Evolutionary conservation across 1,139 yeast genomes (phyloP), one percentile per base, ranked within the genome.

Genomic region (Hyphopichia buzzinii): DNA sequence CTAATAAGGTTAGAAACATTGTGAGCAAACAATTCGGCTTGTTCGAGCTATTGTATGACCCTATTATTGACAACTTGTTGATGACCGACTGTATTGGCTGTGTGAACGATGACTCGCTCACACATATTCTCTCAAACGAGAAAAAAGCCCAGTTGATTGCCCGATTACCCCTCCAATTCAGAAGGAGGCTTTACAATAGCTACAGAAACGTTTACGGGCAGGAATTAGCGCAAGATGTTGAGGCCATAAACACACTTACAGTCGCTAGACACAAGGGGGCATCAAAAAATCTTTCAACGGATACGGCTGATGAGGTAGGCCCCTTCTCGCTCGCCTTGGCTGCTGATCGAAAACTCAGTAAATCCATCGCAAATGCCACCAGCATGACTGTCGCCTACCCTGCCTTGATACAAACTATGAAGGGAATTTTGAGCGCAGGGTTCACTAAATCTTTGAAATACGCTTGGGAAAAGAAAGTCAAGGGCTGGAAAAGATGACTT

Each of bases 391-490:
- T 90, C 8, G 68, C 75, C 22, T 63, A 70, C 48, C 85, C 95
- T 10, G 85, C 96, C 12, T 52, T 84, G 10, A 59, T 79, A 11
- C 98, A 94, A 59, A 79, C 88, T 22, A 49, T 80, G 15, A 89
- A 90, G 55, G 98, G 99, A 0, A 51, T 92, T 3, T 65, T 86
- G 28, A 88, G 95, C 3, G 96, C 97, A 1, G 98, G 99, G 1
- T 39, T 87, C 1, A 54, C 68, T 22, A 84, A 86, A 54, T 81
- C 95, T 13, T 55, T 79, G 32, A 76, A 72, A 46, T 92, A 92
- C 59, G 92, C 96, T 4, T 62, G 77, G 56, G 96, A 90, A 37
- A 92, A 92, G 60, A 73, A 61, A 24, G 14, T 33, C 10, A 33
- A 33, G 13, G 24, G 25, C 16, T 33, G 14, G n/a, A 10, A 11